Evolutionary conservation across 768 basidiomycete species (phyloP).

Genomic region (Grammothele lineata): DNA sequence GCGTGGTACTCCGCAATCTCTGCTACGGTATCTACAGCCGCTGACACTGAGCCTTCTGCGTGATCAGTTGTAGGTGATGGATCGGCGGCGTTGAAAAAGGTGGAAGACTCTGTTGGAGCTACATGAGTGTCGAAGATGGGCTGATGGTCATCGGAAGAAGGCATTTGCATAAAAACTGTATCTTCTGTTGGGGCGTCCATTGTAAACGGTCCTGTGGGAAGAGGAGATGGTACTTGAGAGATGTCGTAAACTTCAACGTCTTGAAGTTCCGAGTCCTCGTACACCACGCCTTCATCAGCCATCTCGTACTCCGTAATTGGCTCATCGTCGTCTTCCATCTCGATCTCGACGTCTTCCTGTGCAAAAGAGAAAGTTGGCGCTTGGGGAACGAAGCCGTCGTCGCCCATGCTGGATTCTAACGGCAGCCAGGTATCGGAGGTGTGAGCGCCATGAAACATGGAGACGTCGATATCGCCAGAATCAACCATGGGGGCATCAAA

Average conservation of each 20-base stretch:
- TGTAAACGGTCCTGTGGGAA: conserved; percentile 49
- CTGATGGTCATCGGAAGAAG: background rate
- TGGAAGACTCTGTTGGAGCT: no score
- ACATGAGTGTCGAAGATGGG: no score
- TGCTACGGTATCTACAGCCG: no score
- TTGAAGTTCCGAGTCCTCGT: conserved; percentile 32
- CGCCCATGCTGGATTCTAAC: conserved; percentile 57
- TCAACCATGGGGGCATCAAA: conserved; percentile 67
- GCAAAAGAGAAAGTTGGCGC: conserved; percentile 27
- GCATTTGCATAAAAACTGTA: background rate
- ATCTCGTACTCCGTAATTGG: conserved; percentile 56
- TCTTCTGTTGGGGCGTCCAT: no score
- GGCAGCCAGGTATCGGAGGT: conserved; percentile 45
- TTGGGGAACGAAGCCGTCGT: conserved; percentile 35
- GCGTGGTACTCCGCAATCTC: no score
- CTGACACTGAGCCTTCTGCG: no score
- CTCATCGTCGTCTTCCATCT: conserved; percentile 55
- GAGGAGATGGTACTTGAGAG: conserved; percentile 29
- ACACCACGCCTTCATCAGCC: conserved; percentile 37
- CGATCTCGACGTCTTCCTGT: conserved; percentile 49
- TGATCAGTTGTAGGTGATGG: no score
- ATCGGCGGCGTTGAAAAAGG: no score
- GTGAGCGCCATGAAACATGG: conserved; percentile 46
- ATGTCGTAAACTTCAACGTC: conserved; percentile 50
- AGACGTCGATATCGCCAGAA: conserved; percentile 53